Conservation (phyloP, 2,329 filamentous ascomycete species). For the Fusarium brachygibbosum region DNA sequence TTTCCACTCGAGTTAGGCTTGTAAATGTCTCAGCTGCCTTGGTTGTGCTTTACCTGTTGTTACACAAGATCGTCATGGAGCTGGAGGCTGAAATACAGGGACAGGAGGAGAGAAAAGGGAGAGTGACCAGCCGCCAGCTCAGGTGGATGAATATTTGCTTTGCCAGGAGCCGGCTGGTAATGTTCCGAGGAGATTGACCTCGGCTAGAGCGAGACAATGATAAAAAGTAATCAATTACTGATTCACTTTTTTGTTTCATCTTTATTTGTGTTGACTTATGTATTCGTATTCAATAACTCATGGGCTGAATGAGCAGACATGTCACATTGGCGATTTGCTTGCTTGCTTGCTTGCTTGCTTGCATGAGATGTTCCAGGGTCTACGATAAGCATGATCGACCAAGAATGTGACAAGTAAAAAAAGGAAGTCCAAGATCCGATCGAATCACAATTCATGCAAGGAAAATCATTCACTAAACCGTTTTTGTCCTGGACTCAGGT, state of each 20-base stretch:
- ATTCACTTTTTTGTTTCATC: not conserved
- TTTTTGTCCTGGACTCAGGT: not conserved
- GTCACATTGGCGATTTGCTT: not conserved
- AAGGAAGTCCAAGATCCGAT: not conserved
- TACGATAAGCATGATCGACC: not conserved
- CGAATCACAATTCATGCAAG: not conserved
- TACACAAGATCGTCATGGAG: not conserved
- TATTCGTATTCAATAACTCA: not conserved
- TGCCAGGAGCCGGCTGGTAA: too few relatives aligned
- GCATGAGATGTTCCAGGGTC: not conserved
- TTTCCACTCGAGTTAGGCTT: slow-evolving; percentile 17
- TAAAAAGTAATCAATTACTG: not conserved
- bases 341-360: too few relatives aligned
- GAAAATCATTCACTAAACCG: not conserved
- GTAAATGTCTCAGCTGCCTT: slow-evolving; percentile 9
- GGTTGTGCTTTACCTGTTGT: not conserved
- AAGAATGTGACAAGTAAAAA: not conserved
- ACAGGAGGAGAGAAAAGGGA: not conserved
- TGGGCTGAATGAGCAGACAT: not conserved
- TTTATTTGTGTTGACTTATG: not conserved
- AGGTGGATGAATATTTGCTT: not conserved
- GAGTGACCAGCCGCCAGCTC: not conserved
- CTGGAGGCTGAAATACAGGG: not conserved
- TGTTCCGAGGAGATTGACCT: not conserved
- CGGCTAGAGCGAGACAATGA: not conserved